Evolutionary conservation across 306 rosid genomes (phyloP).

Genomic region (Castanea sativa): DNA sequence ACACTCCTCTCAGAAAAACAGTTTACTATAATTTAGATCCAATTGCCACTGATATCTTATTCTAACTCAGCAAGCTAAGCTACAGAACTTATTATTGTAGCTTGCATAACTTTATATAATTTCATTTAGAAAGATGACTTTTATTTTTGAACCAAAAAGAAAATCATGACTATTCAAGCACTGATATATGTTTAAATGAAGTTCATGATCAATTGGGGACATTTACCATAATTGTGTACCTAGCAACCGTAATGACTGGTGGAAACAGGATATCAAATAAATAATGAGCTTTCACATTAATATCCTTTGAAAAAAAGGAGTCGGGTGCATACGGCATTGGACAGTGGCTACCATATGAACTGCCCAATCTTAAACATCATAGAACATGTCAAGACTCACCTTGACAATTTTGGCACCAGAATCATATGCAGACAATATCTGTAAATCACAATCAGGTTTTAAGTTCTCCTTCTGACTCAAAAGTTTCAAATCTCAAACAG

Average conservation of each 20-base stretch:
- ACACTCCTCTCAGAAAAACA: neutral
- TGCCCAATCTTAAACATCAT: conserved; percentile 9
- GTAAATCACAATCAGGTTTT: conserved; percentile 26
- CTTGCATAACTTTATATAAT: neutral
- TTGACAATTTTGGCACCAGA: conserved; percentile 82
- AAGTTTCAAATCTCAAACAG: neutral
- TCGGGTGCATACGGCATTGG: conserved; percentile 1
- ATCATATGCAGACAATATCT: conserved; percentile 68
- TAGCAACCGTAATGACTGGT: neutral
- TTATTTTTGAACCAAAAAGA: neutral
- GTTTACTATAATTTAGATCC: neutral
- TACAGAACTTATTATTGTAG: too few relatives aligned
- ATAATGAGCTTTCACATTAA: neutral
- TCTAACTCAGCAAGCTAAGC: neutral
- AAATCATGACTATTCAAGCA: neutral
- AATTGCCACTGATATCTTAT: neutral
- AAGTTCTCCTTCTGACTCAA: neutral
- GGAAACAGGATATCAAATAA: neutral
- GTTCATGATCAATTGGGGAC: neutral
- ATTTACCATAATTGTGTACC: neutral
- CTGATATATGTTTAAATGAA: neutral
- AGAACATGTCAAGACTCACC: conserved; percentile 37
- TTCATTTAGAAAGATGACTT: neutral
- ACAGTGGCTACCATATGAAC: neutral
- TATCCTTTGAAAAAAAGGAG: conserved; percentile 10